Evolutionary conservation across 176 grass and related monocot species (phyloP).

Genomic region (Eragrostis nindensis): DNA sequence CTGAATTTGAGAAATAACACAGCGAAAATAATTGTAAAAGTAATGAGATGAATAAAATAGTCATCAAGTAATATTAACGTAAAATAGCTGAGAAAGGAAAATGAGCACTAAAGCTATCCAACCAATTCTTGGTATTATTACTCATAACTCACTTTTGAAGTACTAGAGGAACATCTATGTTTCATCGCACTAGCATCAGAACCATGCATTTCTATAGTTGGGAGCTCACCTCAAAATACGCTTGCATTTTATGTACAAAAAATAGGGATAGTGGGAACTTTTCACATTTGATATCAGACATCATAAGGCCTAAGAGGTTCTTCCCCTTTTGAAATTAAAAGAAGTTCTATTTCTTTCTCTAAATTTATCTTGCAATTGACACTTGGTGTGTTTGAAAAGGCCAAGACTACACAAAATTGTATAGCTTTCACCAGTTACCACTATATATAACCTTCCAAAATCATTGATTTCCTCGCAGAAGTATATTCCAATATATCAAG

Average conservation of each 20-base stretch:
- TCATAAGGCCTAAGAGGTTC: neutral
- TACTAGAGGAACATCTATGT: conserved; percentile 5
- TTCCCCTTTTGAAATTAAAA: neutral
- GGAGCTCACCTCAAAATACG: conserved; percentile 11
- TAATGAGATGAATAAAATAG: conserved; percentile 45
- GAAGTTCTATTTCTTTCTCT: neutral
- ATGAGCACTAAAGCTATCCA: neutral
- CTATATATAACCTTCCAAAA: conserved; percentile 13
- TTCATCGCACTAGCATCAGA: neutral
- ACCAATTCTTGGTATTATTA: conserved; percentile 13
- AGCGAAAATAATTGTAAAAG: conserved; percentile 46
- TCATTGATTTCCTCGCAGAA: conserved; percentile 10
- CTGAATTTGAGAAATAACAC: conserved; percentile 53
- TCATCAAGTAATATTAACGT: neutral
- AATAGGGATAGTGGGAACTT: neutral
- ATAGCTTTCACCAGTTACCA: neutral
- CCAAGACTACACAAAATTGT: neutral
- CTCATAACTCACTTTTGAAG: conserved; percentile 3
- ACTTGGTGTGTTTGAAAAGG: neutral
- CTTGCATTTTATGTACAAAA: conserved; percentile 10
- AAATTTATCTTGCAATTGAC: neutral
- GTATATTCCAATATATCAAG: conserved; percentile 1
- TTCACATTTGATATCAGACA: neutral
- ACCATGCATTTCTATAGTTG: neutral
- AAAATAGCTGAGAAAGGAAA: conserved; percentile 23